Evolutionary conservation across 1,139 yeast genomes (phyloP), one percentile per base, ranked within the genome.

Genomic region (Kurtzmaniella quercitrusa): DNA sequence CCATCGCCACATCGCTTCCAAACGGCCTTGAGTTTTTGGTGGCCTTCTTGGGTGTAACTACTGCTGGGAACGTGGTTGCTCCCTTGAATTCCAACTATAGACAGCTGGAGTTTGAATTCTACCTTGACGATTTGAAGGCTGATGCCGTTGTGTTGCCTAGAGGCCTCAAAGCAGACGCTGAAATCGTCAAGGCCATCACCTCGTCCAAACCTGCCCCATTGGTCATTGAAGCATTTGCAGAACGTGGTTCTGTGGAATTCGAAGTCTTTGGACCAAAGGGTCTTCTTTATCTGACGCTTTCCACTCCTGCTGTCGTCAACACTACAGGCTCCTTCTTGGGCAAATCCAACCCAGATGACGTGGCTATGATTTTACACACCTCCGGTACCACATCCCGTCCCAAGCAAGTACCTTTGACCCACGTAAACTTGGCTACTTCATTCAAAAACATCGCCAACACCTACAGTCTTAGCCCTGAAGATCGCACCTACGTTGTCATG

Each of bases 381-480:
- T 76, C 83, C 41, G 89, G 89, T 39, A 82, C 88, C 12, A 82
- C 88, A 2, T 86, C 88, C 4, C 71, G 81, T 41, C 88, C 88
- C 42, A 82, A 82, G 57, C 82, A 85, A 4, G 88, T 82, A 2
- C 88, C 88, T 3, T 61, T 82, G 56, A 69, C 85, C 34, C 88
- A 82, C 55, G 59, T 66, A 34, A 82, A 82, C 60, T 72, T 82
- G 60, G 71, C 80, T 4, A 70, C 79, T 34, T 77, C 85, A 12
- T 76, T 80, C 59, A 51, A 57, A 34, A 82, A 82, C 64, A 79
- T 82, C 47, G 62, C 74, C 12, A 66, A 68, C 48, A 80, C 87
- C 3, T 82, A 82, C 58, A 66, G 67, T 36, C 59, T 82, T 43
- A 58, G 73, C 2, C 49, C 65, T 0, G 46, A 53, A 8, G 89